Percentiles rank a stretch among this genome's conserved stretches.
Conservation (phyloP, 805 yeast genomes). For the Citeromyces matritensis region DNA sequence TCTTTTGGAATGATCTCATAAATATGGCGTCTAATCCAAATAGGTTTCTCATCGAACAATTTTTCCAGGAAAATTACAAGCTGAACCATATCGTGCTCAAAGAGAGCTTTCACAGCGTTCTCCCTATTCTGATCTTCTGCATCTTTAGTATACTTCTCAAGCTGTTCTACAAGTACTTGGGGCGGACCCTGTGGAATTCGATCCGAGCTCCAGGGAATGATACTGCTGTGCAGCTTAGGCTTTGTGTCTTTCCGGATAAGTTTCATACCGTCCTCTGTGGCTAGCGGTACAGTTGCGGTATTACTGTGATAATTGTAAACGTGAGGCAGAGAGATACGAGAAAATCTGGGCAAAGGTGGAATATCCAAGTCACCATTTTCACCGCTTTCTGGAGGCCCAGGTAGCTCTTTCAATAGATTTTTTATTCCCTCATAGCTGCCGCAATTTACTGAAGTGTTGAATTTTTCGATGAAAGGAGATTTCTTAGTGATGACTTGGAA, state of each 20-base stretch:
- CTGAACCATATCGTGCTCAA: slow-evolving; percentile 18
- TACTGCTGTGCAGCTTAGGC: slow-evolving; percentile 36
- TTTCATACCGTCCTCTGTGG: slow-evolving; percentile 39
- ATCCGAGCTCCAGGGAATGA: slow-evolving; percentile 32
- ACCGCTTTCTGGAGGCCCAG: slow-evolving; percentile 3
- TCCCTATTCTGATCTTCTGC: slow-evolving; percentile 15
- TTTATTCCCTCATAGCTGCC: slow-evolving; percentile 26
- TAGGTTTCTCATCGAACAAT: slow-evolving; percentile 58
- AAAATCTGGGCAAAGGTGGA: slow-evolving; percentile 79
- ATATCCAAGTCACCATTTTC: slow-evolving; percentile 29
- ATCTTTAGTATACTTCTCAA: slow-evolving; percentile 17
- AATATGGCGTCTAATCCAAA: slow-evolving; percentile 75
- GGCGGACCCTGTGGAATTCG: slow-evolving; percentile 34
- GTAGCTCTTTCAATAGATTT: slow-evolving; percentile 15
- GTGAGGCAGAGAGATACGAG: slow-evolving; percentile 63
- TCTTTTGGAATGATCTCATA: slow-evolving; percentile 34
- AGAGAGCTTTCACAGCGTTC: slow-evolving; percentile 11
- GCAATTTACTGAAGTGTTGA: slow-evolving; percentile 21
- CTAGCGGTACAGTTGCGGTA: slow-evolving; percentile 28
- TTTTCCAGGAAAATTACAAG: slow-evolving; percentile 25
- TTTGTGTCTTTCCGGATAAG: slow-evolving; percentile 27
- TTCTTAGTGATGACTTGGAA: slow-evolving; percentile 60
- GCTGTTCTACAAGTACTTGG: slow-evolving; percentile 28
- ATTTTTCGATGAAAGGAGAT: slow-evolving; percentile 28
- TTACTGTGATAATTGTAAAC: slow-evolving; percentile 68